Evolutionary conservation across 2,329 filamentous ascomycete genomes (phyloP), one percentile per base, ranked within the genome.

Genomic region (Cordyceps farinosa): DNA sequence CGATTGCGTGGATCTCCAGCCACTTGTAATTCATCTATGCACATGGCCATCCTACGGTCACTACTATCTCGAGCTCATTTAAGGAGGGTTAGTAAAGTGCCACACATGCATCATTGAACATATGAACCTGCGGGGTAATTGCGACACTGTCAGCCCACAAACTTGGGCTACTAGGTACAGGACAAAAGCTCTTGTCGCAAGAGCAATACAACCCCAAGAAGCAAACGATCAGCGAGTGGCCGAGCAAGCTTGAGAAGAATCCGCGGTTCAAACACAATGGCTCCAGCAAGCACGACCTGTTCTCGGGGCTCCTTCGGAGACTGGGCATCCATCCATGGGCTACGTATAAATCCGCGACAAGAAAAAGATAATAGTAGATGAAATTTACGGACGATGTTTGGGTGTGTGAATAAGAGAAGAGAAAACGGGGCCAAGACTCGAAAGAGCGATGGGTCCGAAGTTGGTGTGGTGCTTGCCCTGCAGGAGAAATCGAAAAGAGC

Each of bases 401-500:
- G 56, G 56, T 40, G 56, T 59, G 56, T 30, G 34, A n/a, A 57
- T 47, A 57, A 5, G 7, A 54, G 27, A n/a, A 13, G 2, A 4
- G 11, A n/a, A 50, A 50, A 32, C 13, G 5, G 47, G 47, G 27
- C 11, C 29, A 32, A 30, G 22, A 11, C 6, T n/a, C 10, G 22
- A 34, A 13, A 38, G 11, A 22, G 3, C 15, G 34, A 32, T 30
- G n/a, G 32, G 44, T 13, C 34, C 29, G 22, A 27, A 17, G 34
- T 11, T 50, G 34, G 45, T 40, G 53, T 57, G 30, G 32, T 27
- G 11, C 42, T 27, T 38, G 22, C 22, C 32, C 55, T 58, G 56
- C 56, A 42, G 44, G 45, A 59, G 22, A 59, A 50, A 32, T 59
- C 45, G 56, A 50, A 59, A 59, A 50, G 13, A 59, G 56, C 22